These are phyloP conservation scores for Populus nigra DNA, from an alignment of 345 rosid genomes.

Conservation along the genomic window DNA sequence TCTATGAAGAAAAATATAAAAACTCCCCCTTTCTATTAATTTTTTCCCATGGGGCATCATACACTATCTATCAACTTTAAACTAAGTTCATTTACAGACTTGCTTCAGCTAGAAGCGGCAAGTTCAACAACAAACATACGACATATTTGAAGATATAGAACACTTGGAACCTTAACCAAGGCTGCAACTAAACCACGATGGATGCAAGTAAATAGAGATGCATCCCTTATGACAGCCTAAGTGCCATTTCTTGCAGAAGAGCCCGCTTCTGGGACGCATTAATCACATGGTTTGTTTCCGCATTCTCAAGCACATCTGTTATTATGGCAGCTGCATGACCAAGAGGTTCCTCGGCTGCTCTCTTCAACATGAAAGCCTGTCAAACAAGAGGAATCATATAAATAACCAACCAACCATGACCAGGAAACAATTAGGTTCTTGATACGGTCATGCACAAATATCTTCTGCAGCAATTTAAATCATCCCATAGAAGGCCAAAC, in stretches of 20 bases:
- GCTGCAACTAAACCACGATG: conserved; percentile 8
- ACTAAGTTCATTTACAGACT: conserved; percentile 16
- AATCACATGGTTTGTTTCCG: conserved; percentile 76
- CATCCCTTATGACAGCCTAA: conserved; percentile 56
- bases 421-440: neutral
- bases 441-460: neutral
- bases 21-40: neutral
- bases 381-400: neutral
- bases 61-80: neutral
- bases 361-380: conserved; percentile 95
- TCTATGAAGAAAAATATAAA: neutral
- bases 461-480: neutral
- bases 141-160: neutral
- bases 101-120: conserved; percentile 1
- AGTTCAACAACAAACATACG: neutral
- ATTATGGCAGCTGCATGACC: conserved; percentile 96
- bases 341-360: conserved; percentile 84
- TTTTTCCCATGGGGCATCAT: conserved; percentile 7
- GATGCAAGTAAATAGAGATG: neutral
- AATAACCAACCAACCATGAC: neutral
- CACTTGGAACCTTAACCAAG: neutral
- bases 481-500: neutral
- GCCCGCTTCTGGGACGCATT: conserved; percentile 85
- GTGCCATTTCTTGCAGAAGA: conserved; percentile 96
- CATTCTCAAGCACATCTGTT: conserved; percentile 85